phyloP scores from a whole-genome alignment of 2,329 filamentous ascomycete genomes.

The Plenodomus biglobosus region DNA sequence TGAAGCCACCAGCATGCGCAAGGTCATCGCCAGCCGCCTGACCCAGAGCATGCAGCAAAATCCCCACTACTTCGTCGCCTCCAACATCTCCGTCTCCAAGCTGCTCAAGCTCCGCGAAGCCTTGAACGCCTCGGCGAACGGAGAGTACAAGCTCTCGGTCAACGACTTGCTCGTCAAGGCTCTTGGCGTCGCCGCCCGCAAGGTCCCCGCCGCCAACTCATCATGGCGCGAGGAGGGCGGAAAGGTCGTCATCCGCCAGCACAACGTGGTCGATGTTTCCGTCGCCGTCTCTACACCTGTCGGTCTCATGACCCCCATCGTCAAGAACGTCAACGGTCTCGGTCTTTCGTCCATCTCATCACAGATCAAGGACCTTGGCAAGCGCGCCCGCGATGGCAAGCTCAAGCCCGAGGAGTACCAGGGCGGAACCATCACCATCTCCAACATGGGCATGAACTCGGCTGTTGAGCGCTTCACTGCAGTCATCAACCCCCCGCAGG shows the following conservation, averaged over 20 bases:
- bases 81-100: slow-evolving; percentile 88
- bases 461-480: slow-evolving; percentile 97
- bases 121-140: slow-evolving; percentile 83
- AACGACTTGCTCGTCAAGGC: slow-evolving; percentile 99
- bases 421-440: slow-evolving; percentile 98
- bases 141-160: slow-evolving; percentile 98
- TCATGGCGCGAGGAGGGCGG: slow-evolving; percentile 84
- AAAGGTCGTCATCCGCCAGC: slow-evolving; percentile 79
- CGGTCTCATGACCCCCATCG: slow-evolving; percentile 96
- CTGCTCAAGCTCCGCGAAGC: slow-evolving; percentile 94
- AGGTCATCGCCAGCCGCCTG: slow-evolving; percentile 91
- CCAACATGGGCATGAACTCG: slow-evolving; percentile 99
- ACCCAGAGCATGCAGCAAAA: slow-evolving; percentile 88
- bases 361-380: slow-evolving; percentile 93
- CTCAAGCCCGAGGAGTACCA: slow-evolving; percentile 99
- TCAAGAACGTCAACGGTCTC: slow-evolving; percentile 82
- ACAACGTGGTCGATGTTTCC: slow-evolving; percentile 89
- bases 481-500: slow-evolving; percentile 98
- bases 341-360: slow-evolving; percentile 86
- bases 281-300: slow-evolving; percentile 92
- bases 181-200: slow-evolving; percentile 81
- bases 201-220: slow-evolving; percentile 94
- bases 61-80: slow-evolving; percentile 97
- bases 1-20: slow-evolving; percentile 90
- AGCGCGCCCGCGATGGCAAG: slow-evolving; percentile 94